Percentiles rank a stretch among this genome's conserved stretches.
Evolutionary conservation across 2,329 filamentous ascomycete genomes (phyloP).

Genomic region (Diplodia mutila): DNA sequence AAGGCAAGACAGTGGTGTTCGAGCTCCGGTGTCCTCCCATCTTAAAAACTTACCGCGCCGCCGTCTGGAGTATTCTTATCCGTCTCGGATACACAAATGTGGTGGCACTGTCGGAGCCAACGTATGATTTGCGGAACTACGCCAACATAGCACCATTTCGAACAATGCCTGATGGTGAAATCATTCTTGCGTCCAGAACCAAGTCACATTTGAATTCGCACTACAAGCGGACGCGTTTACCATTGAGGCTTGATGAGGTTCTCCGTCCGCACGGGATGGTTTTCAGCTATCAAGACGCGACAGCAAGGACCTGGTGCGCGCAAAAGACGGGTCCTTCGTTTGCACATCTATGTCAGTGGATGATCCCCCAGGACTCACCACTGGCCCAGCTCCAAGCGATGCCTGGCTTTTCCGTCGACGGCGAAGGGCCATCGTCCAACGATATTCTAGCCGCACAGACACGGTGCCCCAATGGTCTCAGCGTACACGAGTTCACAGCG

Average conservation of each 20-base stretch:
- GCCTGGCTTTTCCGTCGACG: constrained; percentile 39
- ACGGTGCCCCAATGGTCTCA: constrained; percentile 52
- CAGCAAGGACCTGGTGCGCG: constrained; percentile 44
- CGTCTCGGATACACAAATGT: constrained; percentile 38
- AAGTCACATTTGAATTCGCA: constrained; percentile 56
- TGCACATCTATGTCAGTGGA: constrained; percentile 49
- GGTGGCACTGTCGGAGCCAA: constrained; percentile 26
- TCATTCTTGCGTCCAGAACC: constrained; percentile 50
- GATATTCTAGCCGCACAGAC: constrained; percentile 56
- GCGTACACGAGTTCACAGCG: constrained; percentile 58
- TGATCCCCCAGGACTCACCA: constrained; percentile 45
- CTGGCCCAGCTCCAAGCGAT: constrained; percentile 38
- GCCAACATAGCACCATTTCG: constrained; percentile 36
- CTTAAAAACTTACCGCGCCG: constrained; percentile 56
- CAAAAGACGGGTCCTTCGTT: constrained; percentile 44
- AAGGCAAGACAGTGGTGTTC: constrained; percentile 54
- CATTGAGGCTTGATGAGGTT: constrained; percentile 46
- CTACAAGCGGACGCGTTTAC: constrained; percentile 49
- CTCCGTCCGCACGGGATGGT: constrained; percentile 53
- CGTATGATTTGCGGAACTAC: constrained; percentile 40
- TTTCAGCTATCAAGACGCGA: constrained; percentile 54
- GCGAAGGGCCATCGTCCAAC: constrained; percentile 56
- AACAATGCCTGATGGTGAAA: constrained; percentile 22
- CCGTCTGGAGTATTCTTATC: constrained; percentile 54
- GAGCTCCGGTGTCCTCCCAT: constrained; percentile 54